A percentile compares a stretch with the other conserved stretches of the same genome.
Conservation (phyloP, 805 yeast species). For the Debaryomyces tyrocola region DNA sequence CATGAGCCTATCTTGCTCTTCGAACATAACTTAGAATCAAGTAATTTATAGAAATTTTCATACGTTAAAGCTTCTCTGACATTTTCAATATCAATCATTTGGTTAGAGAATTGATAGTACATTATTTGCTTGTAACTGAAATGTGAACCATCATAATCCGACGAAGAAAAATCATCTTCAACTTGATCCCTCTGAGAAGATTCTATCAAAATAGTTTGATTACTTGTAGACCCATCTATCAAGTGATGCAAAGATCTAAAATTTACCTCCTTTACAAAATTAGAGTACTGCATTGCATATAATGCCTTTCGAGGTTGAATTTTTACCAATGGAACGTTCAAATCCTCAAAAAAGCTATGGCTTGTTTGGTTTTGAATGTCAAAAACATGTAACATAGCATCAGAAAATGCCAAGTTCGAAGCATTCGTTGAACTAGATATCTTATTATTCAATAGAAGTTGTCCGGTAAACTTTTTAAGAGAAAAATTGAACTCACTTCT, state of each 20-base stretch:
- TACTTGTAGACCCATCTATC: constrained; percentile 50
- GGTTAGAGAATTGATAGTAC: constrained; percentile 65
- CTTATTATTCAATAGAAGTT: constrained; percentile 18
- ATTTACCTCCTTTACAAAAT: constrained; percentile 68
- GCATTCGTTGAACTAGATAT: constrained; percentile 14
- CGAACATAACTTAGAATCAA: constrained; percentile 56
- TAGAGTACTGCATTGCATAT: constrained; percentile 48
- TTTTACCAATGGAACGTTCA: constrained; percentile 20
- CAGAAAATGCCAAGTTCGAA: constrained; percentile 21
- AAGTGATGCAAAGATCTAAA: constrained; percentile 56
- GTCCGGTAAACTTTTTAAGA: constrained; percentile 7
- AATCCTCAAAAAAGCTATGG: constrained; percentile 17
- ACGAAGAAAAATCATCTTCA: constrained; percentile 23
- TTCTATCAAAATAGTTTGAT: constrained; percentile 65
- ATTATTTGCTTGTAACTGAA: constrained; percentile 36
- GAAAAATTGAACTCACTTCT: constrained; percentile 12
- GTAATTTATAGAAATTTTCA: constrained; percentile 30
- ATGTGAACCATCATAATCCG: constrained; percentile 12
- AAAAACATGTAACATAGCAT: constrained; percentile 38
- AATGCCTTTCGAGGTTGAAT: constrained; percentile 37
- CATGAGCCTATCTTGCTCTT: constrained; percentile 63
- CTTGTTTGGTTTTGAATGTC: constrained; percentile 9
- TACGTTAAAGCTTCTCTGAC: not conserved
- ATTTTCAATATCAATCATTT: constrained; percentile 33
- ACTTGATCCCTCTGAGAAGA: constrained; percentile 34